Conservation (phyloP, 2,329 filamentous ascomycete genomes). For the Pseudogymnoascus pannorum region DNA sequence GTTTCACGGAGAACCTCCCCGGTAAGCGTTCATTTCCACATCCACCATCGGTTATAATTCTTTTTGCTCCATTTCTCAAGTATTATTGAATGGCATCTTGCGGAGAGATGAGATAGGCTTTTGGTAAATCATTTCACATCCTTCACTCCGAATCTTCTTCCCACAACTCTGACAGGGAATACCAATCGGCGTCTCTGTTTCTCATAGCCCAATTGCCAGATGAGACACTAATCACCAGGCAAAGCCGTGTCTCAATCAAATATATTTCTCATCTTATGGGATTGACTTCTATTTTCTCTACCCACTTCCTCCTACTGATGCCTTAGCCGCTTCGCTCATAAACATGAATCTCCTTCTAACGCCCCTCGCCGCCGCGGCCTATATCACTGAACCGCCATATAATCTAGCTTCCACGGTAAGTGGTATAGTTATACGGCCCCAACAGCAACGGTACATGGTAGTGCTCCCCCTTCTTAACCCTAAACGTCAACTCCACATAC, state of each 20-base stretch:
- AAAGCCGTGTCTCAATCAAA: not conserved
- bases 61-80: not conserved
- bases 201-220: not conserved
- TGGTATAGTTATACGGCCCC: constrained; percentile 74
- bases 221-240: not conserved
- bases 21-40: not conserved
- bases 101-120: not conserved
- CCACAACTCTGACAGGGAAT: not conserved
- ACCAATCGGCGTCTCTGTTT: not conserved
- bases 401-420: constrained; percentile 54
- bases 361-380: not conserved
- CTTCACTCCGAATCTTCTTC: not conserved
- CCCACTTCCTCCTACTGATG: not conserved
- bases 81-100: not conserved
- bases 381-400: not conserved
- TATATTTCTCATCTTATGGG: not conserved
- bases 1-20: not conserved
- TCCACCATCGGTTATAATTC: not conserved
- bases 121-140: not conserved
- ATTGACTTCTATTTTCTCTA: not conserved
- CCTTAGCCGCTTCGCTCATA: not conserved
- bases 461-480: constrained; percentile 49
- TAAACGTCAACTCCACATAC: constrained; percentile 48
- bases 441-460: constrained; percentile 75
- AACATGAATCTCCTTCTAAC: not conserved